Conservation (phyloP, 2,329 filamentous ascomycete genomes). For the Neofusicoccum cordaticola region DNA sequence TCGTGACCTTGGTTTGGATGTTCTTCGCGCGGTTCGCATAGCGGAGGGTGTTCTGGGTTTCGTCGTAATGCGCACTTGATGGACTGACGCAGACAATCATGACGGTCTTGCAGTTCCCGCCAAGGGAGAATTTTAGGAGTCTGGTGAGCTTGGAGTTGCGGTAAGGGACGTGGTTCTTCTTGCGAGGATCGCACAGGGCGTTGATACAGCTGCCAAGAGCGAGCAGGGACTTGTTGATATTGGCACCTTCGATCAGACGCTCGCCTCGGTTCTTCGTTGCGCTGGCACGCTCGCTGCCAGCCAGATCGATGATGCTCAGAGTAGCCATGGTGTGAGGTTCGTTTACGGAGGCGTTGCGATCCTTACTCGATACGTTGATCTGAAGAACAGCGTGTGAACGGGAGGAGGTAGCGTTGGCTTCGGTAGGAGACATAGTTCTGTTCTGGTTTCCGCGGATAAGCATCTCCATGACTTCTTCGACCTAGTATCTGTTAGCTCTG, state of each 20-base stretch:
- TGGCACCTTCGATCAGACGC: slow-evolving; percentile 86
- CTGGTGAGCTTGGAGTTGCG: slow-evolving; percentile 96
- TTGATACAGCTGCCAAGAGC: slow-evolving; percentile 97
- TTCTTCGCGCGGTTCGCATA: slow-evolving; percentile 99
- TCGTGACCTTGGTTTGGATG: slow-evolving; percentile 98
- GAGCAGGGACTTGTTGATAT: slow-evolving; percentile 98
- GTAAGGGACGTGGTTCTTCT: slow-evolving; percentile 92
- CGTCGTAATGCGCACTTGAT: slow-evolving; percentile 93
- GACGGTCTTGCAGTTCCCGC: slow-evolving; percentile 97
- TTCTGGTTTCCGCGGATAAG: slow-evolving; percentile 93
- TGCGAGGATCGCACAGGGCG: slow-evolving; percentile 87
- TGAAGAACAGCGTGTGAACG: slow-evolving; percentile 96
- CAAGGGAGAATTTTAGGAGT: slow-evolving; percentile 92
- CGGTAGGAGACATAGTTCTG: slow-evolving; percentile 92
- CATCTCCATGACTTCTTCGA: slow-evolving; percentile 97
- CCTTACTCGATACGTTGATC: slow-evolving; percentile 93
- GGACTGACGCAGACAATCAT: slow-evolving; percentile 99
- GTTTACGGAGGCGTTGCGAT: slow-evolving; percentile 85
- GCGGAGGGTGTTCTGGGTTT: slow-evolving; percentile 95
- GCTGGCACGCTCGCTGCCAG: slow-evolving; percentile 91
- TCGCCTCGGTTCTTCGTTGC: slow-evolving; percentile 96
- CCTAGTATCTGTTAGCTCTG: slow-evolving; percentile 33
- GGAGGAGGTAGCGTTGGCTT: slow-evolving; percentile 95
- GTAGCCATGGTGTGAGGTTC: slow-evolving; percentile 98
- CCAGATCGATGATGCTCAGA: slow-evolving; percentile 94